phyloP scores from a whole-genome alignment of 805 yeast species.

The Suhomyces tanzawaensis region DNA sequence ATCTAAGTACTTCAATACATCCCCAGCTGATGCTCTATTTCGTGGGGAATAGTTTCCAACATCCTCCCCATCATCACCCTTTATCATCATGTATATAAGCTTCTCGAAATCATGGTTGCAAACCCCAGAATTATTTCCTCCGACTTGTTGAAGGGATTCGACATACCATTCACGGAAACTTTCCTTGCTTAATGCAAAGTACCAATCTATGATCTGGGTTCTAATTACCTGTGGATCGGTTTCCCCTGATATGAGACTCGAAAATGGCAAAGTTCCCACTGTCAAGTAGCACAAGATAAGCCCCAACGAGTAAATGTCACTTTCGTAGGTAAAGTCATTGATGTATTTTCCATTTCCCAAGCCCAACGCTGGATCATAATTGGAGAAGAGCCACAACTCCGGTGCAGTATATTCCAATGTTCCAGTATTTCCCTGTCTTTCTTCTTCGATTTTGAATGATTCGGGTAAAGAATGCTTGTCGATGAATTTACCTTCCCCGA shows the following conservation, averaged over 20 bases:
- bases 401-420: constrained; percentile 89
- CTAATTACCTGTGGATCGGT: constrained; percentile 30
- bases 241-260: constrained; percentile 15
- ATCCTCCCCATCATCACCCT: constrained; percentile 18
- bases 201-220: constrained; percentile 30
- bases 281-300: constrained; percentile 76
- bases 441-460: constrained; percentile 26
- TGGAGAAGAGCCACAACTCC: constrained; percentile 51
- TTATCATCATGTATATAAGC: constrained; percentile 31
- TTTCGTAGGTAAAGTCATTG: constrained; percentile 62
- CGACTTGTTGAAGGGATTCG: neutral
- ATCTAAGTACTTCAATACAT: constrained; percentile 20
- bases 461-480: constrained; percentile 40
- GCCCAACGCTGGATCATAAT: constrained; percentile 17
- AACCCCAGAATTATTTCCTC: neutral
- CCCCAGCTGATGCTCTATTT: constrained; percentile 12
- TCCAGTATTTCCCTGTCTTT: constrained; percentile 82
- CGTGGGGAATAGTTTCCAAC: constrained; percentile 1
- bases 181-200: constrained; percentile 16
- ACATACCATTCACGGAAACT: constrained; percentile 28
- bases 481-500: constrained; percentile 82
- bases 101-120: constrained; percentile 14
- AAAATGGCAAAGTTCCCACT: constrained; percentile 65
- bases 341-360: constrained; percentile 35
- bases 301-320: constrained; percentile 83